A percentile compares a stretch with the other conserved stretches of the same genome.
phyloP scores from a whole-genome alignment of 768 basidiomycete species.

The Tylopilus sp. region DNA sequence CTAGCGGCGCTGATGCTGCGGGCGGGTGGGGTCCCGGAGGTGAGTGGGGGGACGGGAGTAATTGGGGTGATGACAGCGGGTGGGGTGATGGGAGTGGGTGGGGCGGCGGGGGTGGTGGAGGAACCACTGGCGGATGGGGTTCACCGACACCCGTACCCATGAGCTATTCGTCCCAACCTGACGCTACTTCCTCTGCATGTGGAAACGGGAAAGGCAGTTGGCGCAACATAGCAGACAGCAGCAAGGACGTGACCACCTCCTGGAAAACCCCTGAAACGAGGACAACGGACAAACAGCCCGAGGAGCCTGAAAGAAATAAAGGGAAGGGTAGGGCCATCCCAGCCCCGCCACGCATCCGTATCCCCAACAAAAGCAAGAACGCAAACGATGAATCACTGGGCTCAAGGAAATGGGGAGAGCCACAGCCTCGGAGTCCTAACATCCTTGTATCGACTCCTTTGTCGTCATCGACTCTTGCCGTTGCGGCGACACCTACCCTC shows the following conservation, averaged over 20 bases:
- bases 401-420: conserved; percentile 12
- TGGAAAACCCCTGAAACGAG: conserved; percentile 9
- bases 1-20: neutral
- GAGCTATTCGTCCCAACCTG: neutral
- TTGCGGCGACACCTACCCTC: conserved; percentile 13
- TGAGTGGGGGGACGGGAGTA: conserved; percentile 1
- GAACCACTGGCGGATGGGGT: conserved; percentile 1
- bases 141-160: neutral
- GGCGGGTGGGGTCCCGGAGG: too few relatives aligned
- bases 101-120: conserved; percentile 10
- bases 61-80: neutral
- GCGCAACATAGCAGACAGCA: conserved; percentile 1
- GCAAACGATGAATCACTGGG: conserved; percentile 22
- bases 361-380: conserved; percentile 17
- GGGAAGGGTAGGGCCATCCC: conserved; percentile 9
- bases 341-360: conserved; percentile 26
- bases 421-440: conserved; percentile 6
- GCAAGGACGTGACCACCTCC: neutral
- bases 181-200: neutral
- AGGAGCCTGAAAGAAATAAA: conserved; percentile 3
- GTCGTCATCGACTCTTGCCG: conserved; percentile 11
- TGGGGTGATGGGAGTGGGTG: conserved; percentile 11
- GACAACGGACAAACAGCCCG: conserved; percentile 3
- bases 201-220: neutral
- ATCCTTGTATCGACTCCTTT: conserved; percentile 4